A percentile compares a stretch with the other conserved stretches of the same genome.
Conservation (phyloP, 2,329 filamentous ascomycete genomes). For the Claviceps fusiformis region DNA sequence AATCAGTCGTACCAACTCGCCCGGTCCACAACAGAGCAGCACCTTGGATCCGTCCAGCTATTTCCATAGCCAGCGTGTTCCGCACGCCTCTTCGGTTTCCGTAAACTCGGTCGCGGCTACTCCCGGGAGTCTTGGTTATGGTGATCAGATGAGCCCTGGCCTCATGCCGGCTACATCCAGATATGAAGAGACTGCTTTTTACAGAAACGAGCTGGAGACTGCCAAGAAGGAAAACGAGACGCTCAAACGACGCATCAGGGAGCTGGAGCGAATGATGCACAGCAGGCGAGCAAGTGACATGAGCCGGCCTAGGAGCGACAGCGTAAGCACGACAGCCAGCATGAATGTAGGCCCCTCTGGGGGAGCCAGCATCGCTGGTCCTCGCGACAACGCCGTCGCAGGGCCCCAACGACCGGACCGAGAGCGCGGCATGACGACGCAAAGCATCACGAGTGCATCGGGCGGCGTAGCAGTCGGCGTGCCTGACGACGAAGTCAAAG, state of each 20-base stretch:
- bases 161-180: slow-evolving; percentile 43
- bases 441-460: slow-evolving; percentile 32
- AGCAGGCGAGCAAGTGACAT: slow-evolving; percentile 34
- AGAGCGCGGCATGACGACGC: slow-evolving; percentile 27
- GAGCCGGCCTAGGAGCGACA: slow-evolving; percentile 35
- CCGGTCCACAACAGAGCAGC: slow-evolving; percentile 30
- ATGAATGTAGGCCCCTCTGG: slow-evolving; percentile 24
- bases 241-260: slow-evolving; percentile 46
- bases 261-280: slow-evolving; percentile 43
- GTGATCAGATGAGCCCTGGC: slow-evolving; percentile 36
- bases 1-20: slow-evolving; percentile 37
- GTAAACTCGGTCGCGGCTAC: slow-evolving; percentile 27
- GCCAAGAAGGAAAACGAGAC: slow-evolving; percentile 52
- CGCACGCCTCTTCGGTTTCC: slow-evolving; percentile 18
- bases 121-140: slow-evolving; percentile 20
- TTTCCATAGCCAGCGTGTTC: slow-evolving; percentile 33
- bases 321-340: slow-evolving; percentile 39
- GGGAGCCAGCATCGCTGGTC: slow-evolving; percentile 31
- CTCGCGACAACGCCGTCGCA: slow-evolving; percentile 22
- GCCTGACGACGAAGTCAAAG: slow-evolving; percentile 44
- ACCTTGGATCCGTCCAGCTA: slow-evolving; percentile 30
- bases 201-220: slow-evolving; percentile 44
- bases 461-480: slow-evolving; percentile 38
- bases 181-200: slow-evolving; percentile 49
- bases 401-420: slow-evolving; percentile 19